These are phyloP conservation scores for Hydrangea macrophylla DNA, from an alignment of 148 eudicot genomes.

Conservation along the genomic window DNA sequence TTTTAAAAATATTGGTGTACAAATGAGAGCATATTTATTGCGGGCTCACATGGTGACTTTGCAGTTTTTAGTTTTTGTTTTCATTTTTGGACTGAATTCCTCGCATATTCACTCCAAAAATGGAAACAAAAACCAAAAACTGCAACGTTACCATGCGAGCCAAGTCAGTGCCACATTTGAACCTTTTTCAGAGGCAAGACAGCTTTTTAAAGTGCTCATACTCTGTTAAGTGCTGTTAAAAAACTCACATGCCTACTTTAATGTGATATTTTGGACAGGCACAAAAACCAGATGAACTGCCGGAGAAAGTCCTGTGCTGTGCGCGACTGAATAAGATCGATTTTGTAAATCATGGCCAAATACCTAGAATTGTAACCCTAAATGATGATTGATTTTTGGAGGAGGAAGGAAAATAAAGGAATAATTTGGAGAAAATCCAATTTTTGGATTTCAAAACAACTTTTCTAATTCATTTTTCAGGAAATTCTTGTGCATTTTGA, in stretches of 20 bases:
- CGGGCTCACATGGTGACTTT: no score
- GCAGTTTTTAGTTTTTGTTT: no score
- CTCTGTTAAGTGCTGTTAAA: neutral
- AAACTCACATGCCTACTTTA: neutral
- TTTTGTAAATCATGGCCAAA: slow-evolving; percentile 73
- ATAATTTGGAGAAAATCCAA: no score
- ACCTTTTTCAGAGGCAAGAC: neutral
- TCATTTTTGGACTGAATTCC: no score
- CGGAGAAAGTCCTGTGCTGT: slow-evolving; percentile 83
- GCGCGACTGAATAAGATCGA: slow-evolving; percentile 70
- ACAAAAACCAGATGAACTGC: slow-evolving; percentile 81
- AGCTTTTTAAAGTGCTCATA: neutral
- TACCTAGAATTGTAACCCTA: slow-evolving; percentile 50
- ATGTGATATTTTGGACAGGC: slow-evolving; percentile 40
- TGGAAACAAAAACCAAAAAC: no score
- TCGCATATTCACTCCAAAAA: no score
- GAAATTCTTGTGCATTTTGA: no score
- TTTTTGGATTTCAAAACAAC: no score
- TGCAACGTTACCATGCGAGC: no score
- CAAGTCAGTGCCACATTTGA: neutral
- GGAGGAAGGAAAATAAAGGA: slow-evolving; percentile 1
- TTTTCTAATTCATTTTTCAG: neutral
- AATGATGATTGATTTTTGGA: slow-evolving; percentile 22
- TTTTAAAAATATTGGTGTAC: no score
- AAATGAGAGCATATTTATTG: no score